Evolutionary conservation across 257 asterid species (phyloP), one percentile per base, ranked within the genome.

Genomic region (Rauvolfia tetraphylla): DNA sequence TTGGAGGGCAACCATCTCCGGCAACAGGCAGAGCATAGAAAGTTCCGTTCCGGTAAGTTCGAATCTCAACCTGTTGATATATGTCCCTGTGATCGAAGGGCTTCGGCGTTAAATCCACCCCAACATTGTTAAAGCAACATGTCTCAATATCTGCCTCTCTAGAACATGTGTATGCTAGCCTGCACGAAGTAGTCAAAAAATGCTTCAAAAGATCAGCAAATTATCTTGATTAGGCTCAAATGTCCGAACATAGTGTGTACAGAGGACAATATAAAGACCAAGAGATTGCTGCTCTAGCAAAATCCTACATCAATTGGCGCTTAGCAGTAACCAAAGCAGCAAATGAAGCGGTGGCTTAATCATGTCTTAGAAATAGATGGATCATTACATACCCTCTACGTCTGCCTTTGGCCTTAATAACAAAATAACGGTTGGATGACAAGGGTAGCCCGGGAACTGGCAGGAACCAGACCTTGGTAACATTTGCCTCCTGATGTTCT

Each of bases 361-460:
- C 44, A 33, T 1, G 6, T 0, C 14, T 31, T 36, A 12, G 25
- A 1, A 2, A 71, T 15, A 48, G 25, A 31, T 62, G 77, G 25
- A 73, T 36, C 4, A 38, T 2, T 33, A 63, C 84, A 4, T 86
- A 93, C 96, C 98, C 97, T 87, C 87, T 91, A 22, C 75, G 78
- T 74, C 84, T 81, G 49, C 97, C 97, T 79, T 84, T 85, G 69
- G 94, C 96, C 76, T 90, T 87, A 80, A 91, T 87, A 23, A 85
- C 86, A 29, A 88, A 91, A 87, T 93, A 91, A 10, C 93, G 89
- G 63, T 85, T 83, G 69, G 95, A 88, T 9, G 91, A 89, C 62
- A 89, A 83, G 10, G 97, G 93, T 61, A 74, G 89, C 78, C 87
- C 91, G 44, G 86, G 87, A 83, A 93, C 97, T 4, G 98, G 98